Evolutionary conservation across 169 alveolate genomes (phyloP).

Genomic region (Plasmodium adleri): DNA sequence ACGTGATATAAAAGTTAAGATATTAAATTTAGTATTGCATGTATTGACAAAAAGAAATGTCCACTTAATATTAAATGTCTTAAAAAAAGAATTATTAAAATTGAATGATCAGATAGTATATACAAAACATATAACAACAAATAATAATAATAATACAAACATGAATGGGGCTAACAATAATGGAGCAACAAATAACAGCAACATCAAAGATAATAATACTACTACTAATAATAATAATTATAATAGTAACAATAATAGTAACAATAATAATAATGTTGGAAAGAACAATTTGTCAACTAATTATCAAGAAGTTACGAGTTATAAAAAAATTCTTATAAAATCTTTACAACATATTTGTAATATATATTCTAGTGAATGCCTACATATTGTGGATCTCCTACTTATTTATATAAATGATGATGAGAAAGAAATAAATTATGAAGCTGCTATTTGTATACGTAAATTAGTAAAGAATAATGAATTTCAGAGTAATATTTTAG

Average conservation of each 20-base stretch:
- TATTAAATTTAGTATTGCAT: conserved; percentile 86
- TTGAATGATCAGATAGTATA: conserved; percentile 52
- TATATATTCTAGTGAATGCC: conserved; percentile 77
- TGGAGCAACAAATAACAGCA: background rate
- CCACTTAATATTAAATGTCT: conserved; percentile 73
- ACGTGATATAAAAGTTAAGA: conserved; percentile 86
- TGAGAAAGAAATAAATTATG: conserved; percentile 79
- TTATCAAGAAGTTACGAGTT: conserved; percentile 65
- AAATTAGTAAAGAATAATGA: conserved; percentile 39
- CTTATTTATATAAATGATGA: conserved; percentile 76
- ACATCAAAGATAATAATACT: background rate
- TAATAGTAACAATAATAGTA: background rate
- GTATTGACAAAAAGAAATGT: conserved; percentile 79
- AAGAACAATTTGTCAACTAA: conserved; percentile 58
- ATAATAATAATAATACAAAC: background rate
- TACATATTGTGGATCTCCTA: conserved; percentile 76
- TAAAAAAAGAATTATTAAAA: conserved; percentile 80
- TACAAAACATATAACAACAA: background rate
- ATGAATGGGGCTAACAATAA: background rate
- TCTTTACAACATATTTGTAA: conserved; percentile 83
- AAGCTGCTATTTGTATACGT: conserved; percentile 79
- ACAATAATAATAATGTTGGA: background rate
- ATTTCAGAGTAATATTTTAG: conserved; percentile 30
- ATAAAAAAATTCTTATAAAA: conserved; percentile 80
- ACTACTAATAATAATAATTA: background rate